phyloP scores from a whole-genome alignment of 805 yeast genomes.

The Blastobotrys muscicola region DNA sequence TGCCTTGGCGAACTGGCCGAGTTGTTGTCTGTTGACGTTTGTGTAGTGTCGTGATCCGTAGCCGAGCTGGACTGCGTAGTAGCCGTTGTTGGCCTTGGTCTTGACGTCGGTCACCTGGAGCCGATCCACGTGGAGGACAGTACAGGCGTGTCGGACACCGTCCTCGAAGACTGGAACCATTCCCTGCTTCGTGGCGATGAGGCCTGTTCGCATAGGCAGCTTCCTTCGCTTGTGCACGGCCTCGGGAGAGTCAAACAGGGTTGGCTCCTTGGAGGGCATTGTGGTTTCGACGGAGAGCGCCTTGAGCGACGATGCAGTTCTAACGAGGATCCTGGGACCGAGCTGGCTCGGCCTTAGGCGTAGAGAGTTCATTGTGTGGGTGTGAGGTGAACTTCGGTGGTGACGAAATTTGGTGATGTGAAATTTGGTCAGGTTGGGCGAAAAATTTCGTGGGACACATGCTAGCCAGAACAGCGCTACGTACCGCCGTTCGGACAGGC shows the following conservation, averaged over 20 bases:
- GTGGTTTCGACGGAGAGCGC: constrained; percentile 24
- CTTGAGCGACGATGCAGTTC: constrained; percentile 14
- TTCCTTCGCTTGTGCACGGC: constrained; percentile 62
- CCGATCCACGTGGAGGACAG: constrained; percentile 78
- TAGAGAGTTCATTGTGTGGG: no score
- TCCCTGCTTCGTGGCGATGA: constrained; percentile 76
- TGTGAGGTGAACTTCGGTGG: no score
- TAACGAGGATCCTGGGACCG: neutral
- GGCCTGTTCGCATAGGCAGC: constrained; percentile 71
- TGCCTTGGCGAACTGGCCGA: constrained; percentile 73
- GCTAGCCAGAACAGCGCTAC: no score
- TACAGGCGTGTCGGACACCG: constrained; percentile 71
- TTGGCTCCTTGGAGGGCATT: constrained; percentile 35
- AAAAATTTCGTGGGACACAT: no score
- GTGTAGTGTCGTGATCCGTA: constrained; percentile 57
- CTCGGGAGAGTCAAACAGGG: constrained; percentile 56
- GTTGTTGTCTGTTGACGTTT: constrained; percentile 52
- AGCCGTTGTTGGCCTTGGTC: constrained; percentile 66
- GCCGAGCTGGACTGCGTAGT: constrained; percentile 80
- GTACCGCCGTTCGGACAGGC: no score
- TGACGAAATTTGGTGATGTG: no score
- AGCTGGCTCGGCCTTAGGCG: no score
- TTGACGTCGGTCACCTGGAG: constrained; percentile 76
- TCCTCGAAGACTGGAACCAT: constrained; percentile 76
- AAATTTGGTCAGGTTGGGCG: no score